Evolutionary conservation across 192 early-diverging fungal genomes (phyloP).

Genomic region (Backusella westeae): DNA sequence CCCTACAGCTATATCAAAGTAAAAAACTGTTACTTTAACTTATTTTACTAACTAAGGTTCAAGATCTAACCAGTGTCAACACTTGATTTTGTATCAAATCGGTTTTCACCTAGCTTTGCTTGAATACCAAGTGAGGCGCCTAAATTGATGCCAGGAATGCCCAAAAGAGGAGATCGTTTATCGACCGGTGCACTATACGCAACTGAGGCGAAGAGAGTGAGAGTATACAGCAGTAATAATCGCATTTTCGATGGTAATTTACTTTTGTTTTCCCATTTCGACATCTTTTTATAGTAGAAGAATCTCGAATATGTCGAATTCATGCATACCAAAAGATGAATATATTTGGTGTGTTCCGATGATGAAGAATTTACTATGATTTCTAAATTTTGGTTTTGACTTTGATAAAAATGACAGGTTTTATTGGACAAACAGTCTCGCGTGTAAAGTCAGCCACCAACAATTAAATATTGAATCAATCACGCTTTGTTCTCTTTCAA

Average conservation of each 20-base stretch:
- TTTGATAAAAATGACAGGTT: not conserved
- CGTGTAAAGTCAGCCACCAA: not conserved
- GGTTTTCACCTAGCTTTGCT: not conserved
- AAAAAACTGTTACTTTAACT: not conserved
- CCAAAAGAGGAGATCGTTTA: not conserved
- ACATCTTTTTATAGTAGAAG: not conserved
- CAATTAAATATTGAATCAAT: not conserved
- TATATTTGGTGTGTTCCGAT: not conserved
- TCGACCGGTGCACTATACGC: not conserved
- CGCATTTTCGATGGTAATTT: not conserved
- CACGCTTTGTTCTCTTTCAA: not conserved
- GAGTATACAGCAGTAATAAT: not conserved
- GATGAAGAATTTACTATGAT: not conserved
- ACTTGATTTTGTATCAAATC: not conserved
- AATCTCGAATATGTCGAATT: not conserved
- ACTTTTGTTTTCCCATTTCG: not conserved
- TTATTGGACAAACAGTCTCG: not conserved
- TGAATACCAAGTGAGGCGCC: not conserved
- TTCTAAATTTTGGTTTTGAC: not conserved
- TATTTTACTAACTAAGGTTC: not conserved
- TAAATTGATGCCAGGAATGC: not conserved
- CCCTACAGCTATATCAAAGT: not conserved
- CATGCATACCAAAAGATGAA: not conserved
- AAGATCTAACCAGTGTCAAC: not conserved
- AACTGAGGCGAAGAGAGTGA: not conserved